Percentiles rank a stretch among this genome's conserved stretches.
Conservation (phyloP, 2,329 filamentous ascomycete genomes). For the Fusarium sarcochroum region DNA sequence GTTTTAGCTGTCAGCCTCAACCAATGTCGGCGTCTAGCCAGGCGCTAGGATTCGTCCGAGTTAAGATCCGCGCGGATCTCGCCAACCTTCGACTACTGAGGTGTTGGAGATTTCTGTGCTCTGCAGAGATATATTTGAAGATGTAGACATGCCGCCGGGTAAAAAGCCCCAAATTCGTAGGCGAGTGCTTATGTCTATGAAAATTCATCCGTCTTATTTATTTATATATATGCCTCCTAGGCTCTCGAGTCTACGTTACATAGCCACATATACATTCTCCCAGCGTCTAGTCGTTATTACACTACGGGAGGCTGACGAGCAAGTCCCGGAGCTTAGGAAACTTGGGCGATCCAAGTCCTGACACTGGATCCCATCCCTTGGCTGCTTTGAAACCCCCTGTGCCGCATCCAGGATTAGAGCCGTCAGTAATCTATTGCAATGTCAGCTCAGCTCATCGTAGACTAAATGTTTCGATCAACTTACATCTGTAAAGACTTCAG, state of each 20-base stretch:
- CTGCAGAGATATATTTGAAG: background rate
- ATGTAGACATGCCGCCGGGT: background rate
- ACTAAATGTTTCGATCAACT: background rate
- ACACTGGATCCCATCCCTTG: slow-evolving; percentile 18
- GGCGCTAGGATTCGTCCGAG: no score
- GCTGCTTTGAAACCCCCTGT: slow-evolving; percentile 3
- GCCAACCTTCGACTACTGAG: no score
- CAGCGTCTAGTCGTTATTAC: no score
- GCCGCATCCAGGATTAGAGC: slow-evolving; percentile 3
- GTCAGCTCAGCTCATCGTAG: background rate
- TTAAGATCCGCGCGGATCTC: no score
- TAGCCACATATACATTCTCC: no score
- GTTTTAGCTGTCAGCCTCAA: no score
- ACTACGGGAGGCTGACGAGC: slow-evolving; percentile 1
- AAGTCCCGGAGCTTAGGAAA: slow-evolving; percentile 3
- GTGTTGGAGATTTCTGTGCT: no score
- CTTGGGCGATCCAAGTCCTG: slow-evolving; percentile 8
- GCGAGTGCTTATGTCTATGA: no score
- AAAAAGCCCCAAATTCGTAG: background rate
- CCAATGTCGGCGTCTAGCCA: background rate
- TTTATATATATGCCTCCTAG: no score
- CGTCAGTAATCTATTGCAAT: background rate
- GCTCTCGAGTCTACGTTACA: no score
- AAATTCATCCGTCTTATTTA: no score
- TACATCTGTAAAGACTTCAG: slow-evolving; percentile 7